These are phyloP conservation scores for Wickerhamiella sorbophila DNA, from an alignment of 805 yeast genomes.

Conservation along the genomic window DNA sequence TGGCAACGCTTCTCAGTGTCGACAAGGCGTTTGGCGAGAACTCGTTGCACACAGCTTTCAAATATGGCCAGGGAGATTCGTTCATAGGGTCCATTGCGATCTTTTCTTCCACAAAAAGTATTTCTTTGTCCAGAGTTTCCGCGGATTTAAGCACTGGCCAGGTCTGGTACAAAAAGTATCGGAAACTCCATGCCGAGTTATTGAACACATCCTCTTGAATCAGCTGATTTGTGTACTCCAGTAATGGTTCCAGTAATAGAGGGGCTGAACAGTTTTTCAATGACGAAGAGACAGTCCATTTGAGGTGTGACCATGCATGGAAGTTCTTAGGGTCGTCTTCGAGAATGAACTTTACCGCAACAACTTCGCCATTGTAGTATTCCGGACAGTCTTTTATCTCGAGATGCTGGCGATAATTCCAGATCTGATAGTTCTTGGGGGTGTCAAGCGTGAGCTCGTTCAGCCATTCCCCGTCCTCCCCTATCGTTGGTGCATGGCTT, in stretches of 20 bases:
- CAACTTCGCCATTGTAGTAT: constrained; percentile 39
- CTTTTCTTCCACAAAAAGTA: constrained; percentile 34
- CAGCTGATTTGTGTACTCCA: constrained; percentile 34
- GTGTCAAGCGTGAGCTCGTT: constrained; percentile 58
- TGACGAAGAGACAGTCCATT: constrained; percentile 53
- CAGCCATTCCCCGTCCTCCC: constrained; percentile 61
- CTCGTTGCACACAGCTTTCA: constrained; percentile 40
- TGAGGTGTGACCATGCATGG: constrained; percentile 89
- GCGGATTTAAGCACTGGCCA: constrained; percentile 11
- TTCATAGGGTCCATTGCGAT: constrained; percentile 63
- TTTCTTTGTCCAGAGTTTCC: constrained; percentile 32
- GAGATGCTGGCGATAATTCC: constrained; percentile 77
- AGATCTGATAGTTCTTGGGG: constrained; percentile 91
- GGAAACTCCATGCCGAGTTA: constrained; percentile 88
- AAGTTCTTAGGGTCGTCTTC: constrained; percentile 77
- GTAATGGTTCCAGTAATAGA: constrained; percentile 29
- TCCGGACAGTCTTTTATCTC: constrained; percentile 25
- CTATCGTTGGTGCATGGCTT: constrained; percentile 18
- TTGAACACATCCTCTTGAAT: constrained; percentile 58
- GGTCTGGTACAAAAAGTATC: constrained; percentile 39
- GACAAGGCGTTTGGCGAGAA: constrained; percentile 25
- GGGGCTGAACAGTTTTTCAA: constrained; percentile 4
- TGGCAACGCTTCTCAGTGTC: neutral
- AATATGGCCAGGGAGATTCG: constrained; percentile 74
- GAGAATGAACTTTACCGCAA: constrained; percentile 52